Evolutionary conservation across 169 alveolate species (phyloP).

Genomic region (Cystoisospora suis): DNA sequence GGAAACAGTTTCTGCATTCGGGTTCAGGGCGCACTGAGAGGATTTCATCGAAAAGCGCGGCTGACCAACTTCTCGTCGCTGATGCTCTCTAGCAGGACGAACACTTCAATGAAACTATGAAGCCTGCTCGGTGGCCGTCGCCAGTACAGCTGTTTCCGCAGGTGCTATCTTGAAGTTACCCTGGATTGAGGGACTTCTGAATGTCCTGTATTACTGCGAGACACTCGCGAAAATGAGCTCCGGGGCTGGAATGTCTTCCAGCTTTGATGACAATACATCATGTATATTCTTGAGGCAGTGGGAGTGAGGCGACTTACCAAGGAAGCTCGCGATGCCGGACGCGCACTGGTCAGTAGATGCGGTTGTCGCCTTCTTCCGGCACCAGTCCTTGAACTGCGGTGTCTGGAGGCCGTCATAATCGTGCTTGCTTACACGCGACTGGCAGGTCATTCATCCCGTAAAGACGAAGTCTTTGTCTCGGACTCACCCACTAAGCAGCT

Average conservation of each 20-base stretch:
- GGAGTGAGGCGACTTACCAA: neutral
- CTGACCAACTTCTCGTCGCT: neutral
- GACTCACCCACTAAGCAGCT: conserved; percentile 17
- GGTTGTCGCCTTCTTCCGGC: neutral
- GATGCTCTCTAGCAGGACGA: neutral
- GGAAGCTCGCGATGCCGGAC: conserved; percentile 20
- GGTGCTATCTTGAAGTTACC: neutral
- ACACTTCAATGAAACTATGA: neutral
- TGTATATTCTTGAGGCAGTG: no score
- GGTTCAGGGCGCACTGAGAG: no score
- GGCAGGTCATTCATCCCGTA: no score
- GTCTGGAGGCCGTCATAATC: neutral
- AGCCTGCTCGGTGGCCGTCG: neutral
- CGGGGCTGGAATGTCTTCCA: no score
- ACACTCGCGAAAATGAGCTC: neutral
- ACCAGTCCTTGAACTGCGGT: neutral
- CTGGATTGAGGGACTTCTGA: neutral
- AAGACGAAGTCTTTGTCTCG: no score
- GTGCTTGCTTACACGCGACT: no score
- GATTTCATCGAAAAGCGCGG: neutral
- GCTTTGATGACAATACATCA: no score
- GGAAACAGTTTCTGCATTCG: conserved; percentile 7
- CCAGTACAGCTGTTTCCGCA: neutral
- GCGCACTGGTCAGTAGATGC: conserved; percentile 17
- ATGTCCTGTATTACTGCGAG: neutral